phyloP scores from a whole-genome alignment of 2,329 filamentous ascomycete species.

The Xylaria sp. region DNA sequence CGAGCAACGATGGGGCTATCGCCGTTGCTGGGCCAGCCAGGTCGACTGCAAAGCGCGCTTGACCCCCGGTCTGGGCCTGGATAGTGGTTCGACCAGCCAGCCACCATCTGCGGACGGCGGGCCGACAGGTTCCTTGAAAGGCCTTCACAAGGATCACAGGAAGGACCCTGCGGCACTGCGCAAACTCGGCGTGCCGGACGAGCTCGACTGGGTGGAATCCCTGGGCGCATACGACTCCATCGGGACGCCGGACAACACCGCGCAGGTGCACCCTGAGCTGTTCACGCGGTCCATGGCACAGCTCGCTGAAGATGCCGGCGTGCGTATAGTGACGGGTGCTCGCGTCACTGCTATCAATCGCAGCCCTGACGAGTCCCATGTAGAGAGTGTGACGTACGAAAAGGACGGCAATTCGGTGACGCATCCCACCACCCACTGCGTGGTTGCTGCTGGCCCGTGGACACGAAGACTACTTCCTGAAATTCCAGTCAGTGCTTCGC shows the following conservation, averaged over 20 bases:
- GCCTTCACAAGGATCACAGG: constrained; percentile 42
- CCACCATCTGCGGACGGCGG: neutral
- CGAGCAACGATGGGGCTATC: constrained; percentile 72
- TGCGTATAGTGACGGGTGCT: constrained; percentile 52
- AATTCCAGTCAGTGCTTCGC: constrained; percentile 48
- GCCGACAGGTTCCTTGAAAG: constrained; percentile 27
- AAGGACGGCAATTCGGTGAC: constrained; percentile 36
- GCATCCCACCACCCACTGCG: constrained; percentile 38
- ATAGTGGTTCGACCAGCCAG: neutral
- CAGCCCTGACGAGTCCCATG: constrained; percentile 26
- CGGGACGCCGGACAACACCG: constrained; percentile 64
- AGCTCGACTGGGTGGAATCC: constrained; percentile 73
- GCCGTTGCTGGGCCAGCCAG: constrained; percentile 47
- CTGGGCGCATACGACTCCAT: constrained; percentile 48
- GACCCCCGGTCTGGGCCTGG: constrained; percentile 30
- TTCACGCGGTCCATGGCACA: constrained; percentile 76
- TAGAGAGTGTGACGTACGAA: constrained; percentile 41
- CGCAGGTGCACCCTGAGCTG: constrained; percentile 78
- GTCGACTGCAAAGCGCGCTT: constrained; percentile 41
- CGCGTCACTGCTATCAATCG: constrained; percentile 38
- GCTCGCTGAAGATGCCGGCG: constrained; percentile 67
- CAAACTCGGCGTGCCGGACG: constrained; percentile 51
- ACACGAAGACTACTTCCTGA: constrained; percentile 50
- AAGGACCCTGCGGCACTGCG: constrained; percentile 35
- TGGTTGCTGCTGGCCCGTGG: constrained; percentile 54